Conservation (phyloP, 441 rosid species). For the Aleurites moluccanus region DNA sequence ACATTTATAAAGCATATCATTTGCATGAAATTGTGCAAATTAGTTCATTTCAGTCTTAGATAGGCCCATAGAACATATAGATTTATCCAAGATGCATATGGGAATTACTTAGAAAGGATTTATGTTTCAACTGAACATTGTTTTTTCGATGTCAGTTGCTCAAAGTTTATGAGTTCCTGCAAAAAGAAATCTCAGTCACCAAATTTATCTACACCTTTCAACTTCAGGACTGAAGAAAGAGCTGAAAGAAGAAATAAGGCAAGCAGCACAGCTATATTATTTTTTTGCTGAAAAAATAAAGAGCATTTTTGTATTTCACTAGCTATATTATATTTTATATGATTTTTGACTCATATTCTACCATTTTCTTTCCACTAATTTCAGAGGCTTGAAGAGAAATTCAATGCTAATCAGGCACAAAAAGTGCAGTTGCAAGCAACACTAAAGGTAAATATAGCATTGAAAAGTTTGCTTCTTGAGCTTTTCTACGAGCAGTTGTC, state of each 20-base stretch:
- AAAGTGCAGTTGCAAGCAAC: conserved; percentile 47
- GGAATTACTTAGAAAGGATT: conserved; percentile 16
- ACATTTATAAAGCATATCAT: background rate
- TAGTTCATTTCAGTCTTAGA: background rate
- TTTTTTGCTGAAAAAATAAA: background rate
- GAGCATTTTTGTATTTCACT: background rate
- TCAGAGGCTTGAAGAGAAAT: conserved; percentile 90
- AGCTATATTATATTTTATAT: background rate
- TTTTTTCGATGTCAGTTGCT: conserved; percentile 43
- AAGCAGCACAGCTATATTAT: conserved; percentile 21
- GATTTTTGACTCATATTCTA: background rate
- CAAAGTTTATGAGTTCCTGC: conserved; percentile 61
- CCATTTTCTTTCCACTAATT: conserved; percentile 1
- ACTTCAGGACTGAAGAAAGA: conserved; percentile 77
- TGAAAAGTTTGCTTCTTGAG: conserved; percentile 3
- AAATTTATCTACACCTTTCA: conserved; percentile 61
- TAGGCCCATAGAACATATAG: background rate
- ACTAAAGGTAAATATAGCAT: conserved; percentile 37
- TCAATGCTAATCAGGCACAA: conserved; percentile 52
- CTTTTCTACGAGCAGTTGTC: background rate
- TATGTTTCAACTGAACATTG: conserved; percentile 22
- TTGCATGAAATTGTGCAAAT: background rate
- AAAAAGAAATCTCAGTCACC: conserved; percentile 63
- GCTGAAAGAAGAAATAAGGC: conserved; percentile 76
- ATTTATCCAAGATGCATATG: conserved; percentile 6